These are phyloP conservation scores for Eucalyptus leucophloia DNA, from an alignment of 345 rosid species.

Conservation along the genomic window DNA sequence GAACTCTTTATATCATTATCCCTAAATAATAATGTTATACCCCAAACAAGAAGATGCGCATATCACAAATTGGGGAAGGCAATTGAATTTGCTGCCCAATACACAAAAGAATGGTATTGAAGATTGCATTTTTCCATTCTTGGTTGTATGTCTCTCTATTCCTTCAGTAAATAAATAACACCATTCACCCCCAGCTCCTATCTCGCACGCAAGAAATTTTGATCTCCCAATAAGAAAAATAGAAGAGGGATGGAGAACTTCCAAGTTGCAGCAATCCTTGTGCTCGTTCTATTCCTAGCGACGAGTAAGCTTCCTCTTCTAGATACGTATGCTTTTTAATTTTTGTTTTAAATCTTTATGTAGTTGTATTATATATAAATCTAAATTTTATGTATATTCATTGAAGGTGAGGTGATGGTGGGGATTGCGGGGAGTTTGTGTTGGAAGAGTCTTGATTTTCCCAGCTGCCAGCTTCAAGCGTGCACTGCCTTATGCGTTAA, in stretches of 20 bases:
- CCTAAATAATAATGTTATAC: too few relatives aligned
- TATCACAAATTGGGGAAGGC: not conserved
- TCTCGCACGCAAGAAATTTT: not conserved
- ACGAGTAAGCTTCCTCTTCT: not conserved
- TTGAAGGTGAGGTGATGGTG: not conserved
- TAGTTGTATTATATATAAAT: not conserved
- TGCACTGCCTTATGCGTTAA: not conserved
- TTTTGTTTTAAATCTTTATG: not conserved
- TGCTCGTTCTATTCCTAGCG: not conserved
- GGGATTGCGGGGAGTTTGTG: not conserved
- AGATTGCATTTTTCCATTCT: not conserved
- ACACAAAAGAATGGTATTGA: not conserved
- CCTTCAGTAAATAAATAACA: not conserved
- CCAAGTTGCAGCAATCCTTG: not conserved
- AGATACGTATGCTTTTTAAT: not conserved
- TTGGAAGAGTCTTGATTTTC: not conserved
- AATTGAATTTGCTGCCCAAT: not conserved
- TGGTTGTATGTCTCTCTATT: not conserved
- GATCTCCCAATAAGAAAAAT: not conserved
- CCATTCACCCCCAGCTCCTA: not conserved
- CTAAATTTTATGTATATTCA: not conserved
- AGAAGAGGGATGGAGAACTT: not conserved
- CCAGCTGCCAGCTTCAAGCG: not conserved
- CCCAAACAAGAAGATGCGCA: not conserved
- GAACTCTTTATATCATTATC: too few relatives aligned